These are phyloP conservation scores for Fusarium longipes DNA, from an alignment of 2,329 filamentous ascomycete genomes.

Conservation along the genomic window DNA sequence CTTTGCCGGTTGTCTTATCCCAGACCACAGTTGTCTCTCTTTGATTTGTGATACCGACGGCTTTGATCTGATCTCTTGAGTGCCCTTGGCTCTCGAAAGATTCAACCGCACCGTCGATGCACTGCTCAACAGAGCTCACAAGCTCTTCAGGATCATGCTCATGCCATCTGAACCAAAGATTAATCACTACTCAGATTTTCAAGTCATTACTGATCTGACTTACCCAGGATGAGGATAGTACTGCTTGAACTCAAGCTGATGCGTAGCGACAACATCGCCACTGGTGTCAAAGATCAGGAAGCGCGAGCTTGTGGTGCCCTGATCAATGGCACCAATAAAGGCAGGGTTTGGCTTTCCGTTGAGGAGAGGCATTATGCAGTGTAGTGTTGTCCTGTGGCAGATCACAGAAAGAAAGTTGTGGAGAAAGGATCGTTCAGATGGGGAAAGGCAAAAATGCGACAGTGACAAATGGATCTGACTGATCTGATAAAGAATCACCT, in stretches of 20 bases:
- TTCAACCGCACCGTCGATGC: constrained; percentile 79
- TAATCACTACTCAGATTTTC: not conserved
- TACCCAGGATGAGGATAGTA: constrained; percentile 81
- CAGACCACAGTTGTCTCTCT: constrained; percentile 84
- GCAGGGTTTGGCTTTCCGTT: constrained; percentile 41
- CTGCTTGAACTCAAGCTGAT: constrained; percentile 81
- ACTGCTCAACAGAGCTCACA: constrained; percentile 76
- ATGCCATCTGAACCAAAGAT: constrained; percentile 72
- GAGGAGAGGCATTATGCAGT: constrained; percentile 49
- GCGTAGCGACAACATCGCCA: constrained; percentile 76
- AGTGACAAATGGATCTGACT: constrained; percentile 14
- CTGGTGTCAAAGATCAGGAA: constrained; percentile 81
- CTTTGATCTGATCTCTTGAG: constrained; percentile 73
- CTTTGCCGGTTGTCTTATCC: constrained; percentile 80
- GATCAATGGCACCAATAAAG: constrained; percentile 82
- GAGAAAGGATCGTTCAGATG: constrained; percentile 16
- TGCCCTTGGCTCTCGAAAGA: constrained; percentile 76
- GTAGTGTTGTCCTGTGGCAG: not conserved
- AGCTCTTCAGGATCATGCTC: constrained; percentile 85
- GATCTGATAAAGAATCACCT: constrained; percentile 1
- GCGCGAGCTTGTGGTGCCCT: constrained; percentile 81
- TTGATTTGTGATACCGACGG: constrained; percentile 85
- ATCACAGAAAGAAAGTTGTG: constrained; percentile 14
- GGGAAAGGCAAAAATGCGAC: constrained; percentile 20
- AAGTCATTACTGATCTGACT: constrained; percentile 39